These are phyloP conservation scores for Lachancea meyersii DNA, from an alignment of 805 yeast genomes.

Conservation along the genomic window DNA sequence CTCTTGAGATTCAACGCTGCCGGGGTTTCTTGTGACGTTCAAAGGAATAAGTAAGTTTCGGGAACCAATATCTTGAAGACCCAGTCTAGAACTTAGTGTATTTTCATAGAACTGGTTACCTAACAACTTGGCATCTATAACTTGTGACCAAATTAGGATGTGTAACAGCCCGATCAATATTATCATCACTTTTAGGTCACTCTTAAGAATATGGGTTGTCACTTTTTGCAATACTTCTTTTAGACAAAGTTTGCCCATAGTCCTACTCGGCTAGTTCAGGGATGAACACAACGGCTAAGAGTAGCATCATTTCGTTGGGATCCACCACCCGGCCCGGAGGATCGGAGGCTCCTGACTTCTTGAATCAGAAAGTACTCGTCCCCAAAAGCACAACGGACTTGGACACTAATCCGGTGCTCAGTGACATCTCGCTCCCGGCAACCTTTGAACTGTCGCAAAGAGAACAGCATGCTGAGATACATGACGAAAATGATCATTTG, in stretches of 20 bases:
- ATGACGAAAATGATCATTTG: neutral
- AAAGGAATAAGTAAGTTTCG: constrained; percentile 28
- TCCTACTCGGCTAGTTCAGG: neutral
- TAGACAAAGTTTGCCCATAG: neutral
- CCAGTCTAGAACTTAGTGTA: constrained; percentile 2
- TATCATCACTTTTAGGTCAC: neutral
- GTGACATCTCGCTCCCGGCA: constrained; percentile 24
- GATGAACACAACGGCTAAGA: neutral
- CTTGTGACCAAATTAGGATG: neutral
- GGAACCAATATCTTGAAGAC: neutral
- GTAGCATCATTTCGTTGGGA: neutral
- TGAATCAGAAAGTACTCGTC: constrained; percentile 21
- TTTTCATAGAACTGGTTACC: constrained; percentile 7
- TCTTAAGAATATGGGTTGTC: neutral
- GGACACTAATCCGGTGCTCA: constrained; percentile 28
- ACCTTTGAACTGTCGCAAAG: neutral
- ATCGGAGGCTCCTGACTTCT: constrained; percentile 18
- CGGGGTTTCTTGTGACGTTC: constrained; percentile 39
- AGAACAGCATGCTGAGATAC: neutral
- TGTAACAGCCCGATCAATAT: neutral
- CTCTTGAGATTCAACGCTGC: constrained; percentile 35
- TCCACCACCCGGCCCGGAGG: neutral
- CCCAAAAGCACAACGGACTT: constrained; percentile 28
- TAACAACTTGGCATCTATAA: neutral
- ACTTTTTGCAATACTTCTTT: neutral